Percentiles rank a stretch among this genome's conserved stretches.
Conservation (phyloP, 2,329 filamentous ascomycete species). For the Fusarium mangiferae region DNA sequence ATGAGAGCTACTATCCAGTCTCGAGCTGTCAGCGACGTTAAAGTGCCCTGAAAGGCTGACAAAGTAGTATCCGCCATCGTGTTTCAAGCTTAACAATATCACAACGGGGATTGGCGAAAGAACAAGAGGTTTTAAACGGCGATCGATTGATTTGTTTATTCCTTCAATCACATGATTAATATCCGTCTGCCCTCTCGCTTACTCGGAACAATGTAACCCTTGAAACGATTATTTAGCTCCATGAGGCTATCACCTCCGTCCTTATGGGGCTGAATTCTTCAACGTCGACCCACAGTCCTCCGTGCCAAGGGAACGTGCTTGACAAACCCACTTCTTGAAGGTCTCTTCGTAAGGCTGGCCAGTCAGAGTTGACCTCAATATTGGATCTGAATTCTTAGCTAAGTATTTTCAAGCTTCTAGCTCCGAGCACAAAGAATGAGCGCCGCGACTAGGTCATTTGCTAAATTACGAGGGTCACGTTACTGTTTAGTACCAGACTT, state of each 20-base stretch:
- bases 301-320: neutral
- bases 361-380: neutral
- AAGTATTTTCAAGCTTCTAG: neutral
- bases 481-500: accelerated
- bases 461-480: accelerated
- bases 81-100: neutral
- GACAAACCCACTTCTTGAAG: accelerated
- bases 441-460: neutral
- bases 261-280: neutral
- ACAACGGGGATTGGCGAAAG: neutral
- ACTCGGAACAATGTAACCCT: neutral
- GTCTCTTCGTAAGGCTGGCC: neutral
- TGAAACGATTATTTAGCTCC: neutral
- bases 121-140: neutral
- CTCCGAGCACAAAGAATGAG: neutral
- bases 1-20: neutral
- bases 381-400: neutral
- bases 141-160: neutral
- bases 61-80: neutral
- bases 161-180: neutral
- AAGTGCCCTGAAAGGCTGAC: neutral
- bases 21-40: neutral
- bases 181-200: neutral
- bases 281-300: neutral
- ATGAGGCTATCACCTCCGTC: neutral